A percentile compares a stretch with the other conserved stretches of the same genome.
These are phyloP conservation scores for Pleurotus salmoneostramineus DNA, from an alignment of 768 basidiomycete genomes.

Conservation along the genomic window DNA sequence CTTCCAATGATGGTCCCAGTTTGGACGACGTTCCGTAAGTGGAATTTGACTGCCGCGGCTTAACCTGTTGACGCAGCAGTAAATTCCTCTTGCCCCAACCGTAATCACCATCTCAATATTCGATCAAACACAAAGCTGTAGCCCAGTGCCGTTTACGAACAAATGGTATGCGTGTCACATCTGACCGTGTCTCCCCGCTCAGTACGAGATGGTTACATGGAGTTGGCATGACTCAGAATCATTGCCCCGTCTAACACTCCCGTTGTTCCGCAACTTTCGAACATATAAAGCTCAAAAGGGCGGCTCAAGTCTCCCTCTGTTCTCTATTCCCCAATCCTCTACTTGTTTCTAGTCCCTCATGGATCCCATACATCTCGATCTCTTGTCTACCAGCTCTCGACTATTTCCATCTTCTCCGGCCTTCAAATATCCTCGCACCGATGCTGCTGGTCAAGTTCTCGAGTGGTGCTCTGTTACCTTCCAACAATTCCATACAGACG, in stretches of 20 bases:
- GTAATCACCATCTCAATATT: not conserved
- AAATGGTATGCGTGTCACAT: not conserved
- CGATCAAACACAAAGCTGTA: not conserved
- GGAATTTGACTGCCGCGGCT: not conserved
- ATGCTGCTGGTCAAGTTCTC: not conserved
- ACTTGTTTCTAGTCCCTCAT: not conserved
- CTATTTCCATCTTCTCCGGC: not conserved
- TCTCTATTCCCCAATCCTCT: not conserved
- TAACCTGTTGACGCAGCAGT: slow-evolving; percentile 2
- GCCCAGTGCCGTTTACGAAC: not conserved
- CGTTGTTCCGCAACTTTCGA: not conserved
- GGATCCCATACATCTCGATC: not conserved
- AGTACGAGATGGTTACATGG: slow-evolving; percentile 5
- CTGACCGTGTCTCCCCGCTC: slow-evolving; percentile 5
- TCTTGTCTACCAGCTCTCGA: not conserved
- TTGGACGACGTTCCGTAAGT: not conserved
- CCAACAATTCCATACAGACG: slow-evolving; percentile 47
- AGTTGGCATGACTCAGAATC: slow-evolving; percentile 9
- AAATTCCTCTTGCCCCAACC: not conserved
- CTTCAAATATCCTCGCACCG: not conserved
- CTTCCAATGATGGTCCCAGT: not conserved
- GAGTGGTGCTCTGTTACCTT: slow-evolving; percentile 22
- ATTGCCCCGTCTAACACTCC: not conserved
- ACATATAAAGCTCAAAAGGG: not conserved
- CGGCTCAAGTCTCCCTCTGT: not conserved